Percentiles rank a stretch among this genome's conserved stretches.
These are phyloP conservation scores for Pseudocercospora cruenta DNA, from an alignment of 2,329 filamentous ascomycete genomes.

Conservation along the genomic window DNA sequence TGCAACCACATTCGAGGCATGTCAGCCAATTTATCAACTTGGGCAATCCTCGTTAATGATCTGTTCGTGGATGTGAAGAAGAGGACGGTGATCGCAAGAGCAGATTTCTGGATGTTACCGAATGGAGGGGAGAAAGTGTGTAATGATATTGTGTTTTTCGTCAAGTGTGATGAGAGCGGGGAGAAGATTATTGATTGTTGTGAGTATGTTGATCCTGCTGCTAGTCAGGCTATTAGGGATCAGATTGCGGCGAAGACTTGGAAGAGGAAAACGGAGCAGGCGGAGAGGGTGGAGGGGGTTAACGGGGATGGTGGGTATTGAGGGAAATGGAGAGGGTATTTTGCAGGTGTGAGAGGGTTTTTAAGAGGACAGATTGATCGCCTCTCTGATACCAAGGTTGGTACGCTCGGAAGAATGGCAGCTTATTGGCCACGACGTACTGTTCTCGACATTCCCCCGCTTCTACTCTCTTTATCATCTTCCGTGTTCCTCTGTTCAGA, in stretches of 20 bases:
- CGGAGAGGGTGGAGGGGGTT: neutral
- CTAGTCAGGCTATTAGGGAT: constrained; percentile 22
- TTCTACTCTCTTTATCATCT: too few species aligned
- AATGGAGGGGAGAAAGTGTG: constrained; percentile 20
- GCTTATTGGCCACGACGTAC: too few species aligned
- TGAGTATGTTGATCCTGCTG: constrained; percentile 27
- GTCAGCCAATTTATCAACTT: constrained; percentile 21
- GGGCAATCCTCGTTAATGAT: constrained; percentile 21
- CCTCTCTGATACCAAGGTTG: neutral
- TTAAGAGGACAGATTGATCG: neutral
- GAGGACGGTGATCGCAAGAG: constrained; percentile 19
- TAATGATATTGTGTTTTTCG: constrained; percentile 26
- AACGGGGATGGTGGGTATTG: constrained; percentile 9
- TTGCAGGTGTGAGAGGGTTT: neutral
- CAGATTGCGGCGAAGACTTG: constrained; percentile 21
- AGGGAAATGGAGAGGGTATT: neutral
- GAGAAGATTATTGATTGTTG: constrained; percentile 22
- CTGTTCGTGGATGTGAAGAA: constrained; percentile 22
- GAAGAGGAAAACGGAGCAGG: constrained; percentile 6
- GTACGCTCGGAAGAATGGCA: too few species aligned
- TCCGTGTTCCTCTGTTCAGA: too few species aligned
- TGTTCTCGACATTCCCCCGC: too few species aligned
- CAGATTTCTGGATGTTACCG: constrained; percentile 26
- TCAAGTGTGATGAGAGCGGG: constrained; percentile 21
- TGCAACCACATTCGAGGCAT: constrained; percentile 20